A percentile compares a stretch with the other conserved stretches of the same genome.
Evolutionary conservation across 2,329 filamentous ascomycete genomes (phyloP).

Genomic region (Aspergillus texensis): DNA sequence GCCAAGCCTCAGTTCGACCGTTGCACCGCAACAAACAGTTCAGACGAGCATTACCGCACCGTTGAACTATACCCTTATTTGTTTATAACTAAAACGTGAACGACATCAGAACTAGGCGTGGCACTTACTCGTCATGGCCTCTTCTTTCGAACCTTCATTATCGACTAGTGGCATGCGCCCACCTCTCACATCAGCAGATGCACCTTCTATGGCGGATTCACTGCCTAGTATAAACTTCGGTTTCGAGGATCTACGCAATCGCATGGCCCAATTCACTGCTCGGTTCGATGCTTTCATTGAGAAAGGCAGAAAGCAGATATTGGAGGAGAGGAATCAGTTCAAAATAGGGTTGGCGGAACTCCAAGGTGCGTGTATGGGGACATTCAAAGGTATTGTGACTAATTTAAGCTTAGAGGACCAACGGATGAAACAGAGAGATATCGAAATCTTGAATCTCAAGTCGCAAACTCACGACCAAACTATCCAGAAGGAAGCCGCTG

Average conservation of each 20-base stretch:
- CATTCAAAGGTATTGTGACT: constrained; percentile 9
- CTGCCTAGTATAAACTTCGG: constrained; percentile 92
- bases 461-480: constrained; percentile 58
- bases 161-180: constrained; percentile 57
- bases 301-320: constrained; percentile 80
- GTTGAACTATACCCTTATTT: not conserved
- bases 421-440: constrained; percentile 83
- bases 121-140: constrained; percentile 31
- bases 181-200: constrained; percentile 54
- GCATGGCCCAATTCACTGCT: constrained; percentile 89
- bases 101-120: not conserved
- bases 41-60: not conserved
- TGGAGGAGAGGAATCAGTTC: constrained; percentile 94
- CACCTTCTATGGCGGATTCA: constrained; percentile 63
- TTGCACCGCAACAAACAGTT: constrained; percentile 35
- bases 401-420: constrained; percentile 70
- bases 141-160: constrained; percentile 61
- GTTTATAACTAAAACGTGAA: not conserved
- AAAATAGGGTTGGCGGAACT: constrained; percentile 86
- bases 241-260: constrained; percentile 91
- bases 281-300: constrained; percentile 95
- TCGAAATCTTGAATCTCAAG: constrained; percentile 71
- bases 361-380: constrained; percentile 64
- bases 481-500: constrained; percentile 61
- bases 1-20: constrained; percentile 19